phyloP scores from a whole-genome alignment of 768 basidiomycete genomes.

The Clitopilus hobsonii region DNA sequence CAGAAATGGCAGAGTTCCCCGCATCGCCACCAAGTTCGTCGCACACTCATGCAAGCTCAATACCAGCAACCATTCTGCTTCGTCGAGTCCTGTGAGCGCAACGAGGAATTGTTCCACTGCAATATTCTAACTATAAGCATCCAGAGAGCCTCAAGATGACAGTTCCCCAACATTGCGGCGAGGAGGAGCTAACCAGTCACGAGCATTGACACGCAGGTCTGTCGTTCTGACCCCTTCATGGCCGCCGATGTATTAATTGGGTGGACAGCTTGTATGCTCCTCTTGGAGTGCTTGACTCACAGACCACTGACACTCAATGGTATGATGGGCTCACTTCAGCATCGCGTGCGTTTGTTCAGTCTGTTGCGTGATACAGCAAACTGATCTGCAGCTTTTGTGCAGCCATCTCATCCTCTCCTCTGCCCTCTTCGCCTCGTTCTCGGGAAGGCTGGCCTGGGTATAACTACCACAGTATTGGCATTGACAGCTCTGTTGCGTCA shows the following conservation, averaged over 20 bases:
- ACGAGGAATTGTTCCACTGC: neutral
- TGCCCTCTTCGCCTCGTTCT: no score
- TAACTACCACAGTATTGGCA: no score
- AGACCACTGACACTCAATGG: neutral
- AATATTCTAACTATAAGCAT: neutral
- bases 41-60: neutral
- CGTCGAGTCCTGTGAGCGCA: neutral
- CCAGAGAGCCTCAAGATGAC: neutral
- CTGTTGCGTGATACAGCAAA: no score
- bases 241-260: neutral
- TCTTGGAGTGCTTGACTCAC: neutral
- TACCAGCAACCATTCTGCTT: no score
- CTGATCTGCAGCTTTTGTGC: no score
- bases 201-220: neutral
- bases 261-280: neutral
- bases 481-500: no score
- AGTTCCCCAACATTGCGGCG: neutral
- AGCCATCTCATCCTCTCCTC: no score
- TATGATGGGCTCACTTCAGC: no score
- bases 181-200: neutral
- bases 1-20: neutral
- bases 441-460: no score
- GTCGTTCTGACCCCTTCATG: neutral
- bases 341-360: no score
- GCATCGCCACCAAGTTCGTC: conserved; percentile 1